A percentile compares a stretch with the other conserved stretches of the same genome.
These are phyloP conservation scores for Phytophthora uliginosa DNA, from an alignment of 352 stramenopile genomes.

Conservation along the genomic window DNA sequence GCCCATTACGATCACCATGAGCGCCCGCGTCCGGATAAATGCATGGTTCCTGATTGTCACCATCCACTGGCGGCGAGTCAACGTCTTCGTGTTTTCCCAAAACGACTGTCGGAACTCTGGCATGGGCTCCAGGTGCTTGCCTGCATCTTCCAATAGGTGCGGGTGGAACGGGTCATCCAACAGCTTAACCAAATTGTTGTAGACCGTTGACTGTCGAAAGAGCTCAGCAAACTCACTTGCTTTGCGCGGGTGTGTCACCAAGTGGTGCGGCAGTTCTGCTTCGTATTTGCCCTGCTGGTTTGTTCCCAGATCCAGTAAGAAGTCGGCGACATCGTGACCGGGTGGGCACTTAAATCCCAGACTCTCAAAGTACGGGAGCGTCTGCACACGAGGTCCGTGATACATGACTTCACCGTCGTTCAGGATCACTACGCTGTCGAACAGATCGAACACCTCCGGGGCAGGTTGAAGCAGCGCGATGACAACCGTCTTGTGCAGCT, in stretches of 20 bases:
- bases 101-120: constrained; percentile 50
- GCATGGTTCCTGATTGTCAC: constrained; percentile 51
- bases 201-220: constrained; percentile 33
- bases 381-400: constrained; percentile 49
- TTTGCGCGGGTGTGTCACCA: constrained; percentile 24
- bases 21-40: constrained; percentile 35
- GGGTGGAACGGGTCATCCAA: constrained; percentile 27
- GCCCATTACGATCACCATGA: constrained; percentile 47
- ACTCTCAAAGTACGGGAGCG: constrained; percentile 50
- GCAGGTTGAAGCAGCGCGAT: constrained; percentile 69
- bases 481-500: constrained; percentile 56
- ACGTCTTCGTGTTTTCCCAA: constrained; percentile 32
- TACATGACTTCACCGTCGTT: constrained; percentile 60
- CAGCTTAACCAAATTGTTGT: constrained; percentile 6
- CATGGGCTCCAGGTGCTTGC: constrained; percentile 34
- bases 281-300: constrained; percentile 48
- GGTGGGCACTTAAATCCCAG: constrained; percentile 46
- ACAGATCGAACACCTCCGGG: constrained; percentile 55
- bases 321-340: constrained; percentile 44
- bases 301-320: constrained; percentile 49
- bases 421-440: constrained; percentile 63
- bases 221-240: constrained; percentile 38
- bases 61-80: constrained; percentile 55
- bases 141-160: constrained; percentile 20
- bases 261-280: constrained; percentile 1